Conservation (phyloP, 768 basidiomycete genomes). For the Harrya chromipes region DNA sequence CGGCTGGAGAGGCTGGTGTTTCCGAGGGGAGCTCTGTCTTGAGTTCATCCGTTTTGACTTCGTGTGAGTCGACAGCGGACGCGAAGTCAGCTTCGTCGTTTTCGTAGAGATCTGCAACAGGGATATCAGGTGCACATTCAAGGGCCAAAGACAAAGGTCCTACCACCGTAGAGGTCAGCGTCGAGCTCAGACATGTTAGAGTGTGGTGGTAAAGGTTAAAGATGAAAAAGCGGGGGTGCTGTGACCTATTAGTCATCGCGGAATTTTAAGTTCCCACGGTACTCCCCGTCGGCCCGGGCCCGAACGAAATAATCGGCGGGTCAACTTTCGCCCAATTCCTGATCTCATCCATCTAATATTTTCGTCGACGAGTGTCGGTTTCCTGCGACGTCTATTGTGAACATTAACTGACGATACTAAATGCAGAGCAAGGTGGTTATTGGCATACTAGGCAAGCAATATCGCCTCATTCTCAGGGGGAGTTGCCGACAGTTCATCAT, state of each 20-base stretch:
- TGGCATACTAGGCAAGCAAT: conserved; percentile 50
- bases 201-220: conserved; percentile 36
- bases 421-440: conserved; percentile 30
- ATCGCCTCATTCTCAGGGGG: background rate
- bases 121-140: background rate
- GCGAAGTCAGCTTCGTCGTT: conserved; percentile 58
- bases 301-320: background rate
- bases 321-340: no score
- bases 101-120: conserved; percentile 60
- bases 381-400: background rate
- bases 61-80: conserved; percentile 41
- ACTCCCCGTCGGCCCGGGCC: conserved; percentile 19
- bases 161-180: conserved; percentile 88
- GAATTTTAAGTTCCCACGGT: conserved; percentile 21
- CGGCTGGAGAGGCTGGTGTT: conserved; percentile 15
- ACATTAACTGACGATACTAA: background rate
- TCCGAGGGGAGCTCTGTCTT: conserved; percentile 28
- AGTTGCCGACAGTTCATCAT: background rate
- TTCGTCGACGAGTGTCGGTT: background rate
- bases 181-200: conserved; percentile 72
- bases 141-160: conserved; percentile 11
- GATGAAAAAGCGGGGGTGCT: conserved; percentile 22
- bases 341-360: background rate
- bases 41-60: conserved; percentile 28
- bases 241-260: conserved; percentile 26